Conservation (phyloP, 2,329 filamentous ascomycete species). For the Teratosphaeria zuluensis region DNA sequence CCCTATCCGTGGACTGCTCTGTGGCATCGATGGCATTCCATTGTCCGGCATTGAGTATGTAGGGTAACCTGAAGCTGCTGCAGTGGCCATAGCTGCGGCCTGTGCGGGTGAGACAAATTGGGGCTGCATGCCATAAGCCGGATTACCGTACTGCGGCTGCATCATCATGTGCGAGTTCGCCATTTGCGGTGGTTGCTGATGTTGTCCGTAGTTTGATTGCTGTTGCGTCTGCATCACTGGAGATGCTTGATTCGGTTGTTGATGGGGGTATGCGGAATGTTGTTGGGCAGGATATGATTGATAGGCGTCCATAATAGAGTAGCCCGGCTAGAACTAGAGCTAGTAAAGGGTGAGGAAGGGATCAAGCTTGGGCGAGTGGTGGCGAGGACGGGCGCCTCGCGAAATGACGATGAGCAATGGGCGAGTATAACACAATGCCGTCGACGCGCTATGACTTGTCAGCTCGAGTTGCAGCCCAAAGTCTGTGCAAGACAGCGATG, state of each 20-base stretch:
- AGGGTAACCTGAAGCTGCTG: conserved; percentile 74
- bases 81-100: conserved; percentile 88
- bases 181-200: conserved; percentile 52
- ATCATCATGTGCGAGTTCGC: conserved; percentile 50
- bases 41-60: conserved; percentile 60
- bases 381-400: background rate
- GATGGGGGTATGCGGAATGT: conserved; percentile 28
- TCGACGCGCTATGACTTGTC: conserved; percentile 6
- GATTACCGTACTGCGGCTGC: conserved; percentile 72
- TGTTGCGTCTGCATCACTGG: conserved; percentile 70
- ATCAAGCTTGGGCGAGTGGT: background rate
- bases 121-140: conserved; percentile 63
- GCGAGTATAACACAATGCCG: background rate
- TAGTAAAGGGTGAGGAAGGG: background rate
- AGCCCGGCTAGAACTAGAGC: background rate
- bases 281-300: conserved; percentile 39
- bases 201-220: conserved; percentile 40
- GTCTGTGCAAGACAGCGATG: background rate
- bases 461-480: conserved; percentile 5
- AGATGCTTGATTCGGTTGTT: conserved; percentile 52
- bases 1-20: conserved; percentile 65
- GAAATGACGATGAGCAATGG: background rate
- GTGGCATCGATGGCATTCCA: conserved; percentile 54
- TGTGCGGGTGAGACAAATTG: conserved; percentile 75
- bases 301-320: conserved; percentile 37